phyloP scores from a whole-genome alignment of 305 asterid species.

The Salvia sclarea region DNA sequence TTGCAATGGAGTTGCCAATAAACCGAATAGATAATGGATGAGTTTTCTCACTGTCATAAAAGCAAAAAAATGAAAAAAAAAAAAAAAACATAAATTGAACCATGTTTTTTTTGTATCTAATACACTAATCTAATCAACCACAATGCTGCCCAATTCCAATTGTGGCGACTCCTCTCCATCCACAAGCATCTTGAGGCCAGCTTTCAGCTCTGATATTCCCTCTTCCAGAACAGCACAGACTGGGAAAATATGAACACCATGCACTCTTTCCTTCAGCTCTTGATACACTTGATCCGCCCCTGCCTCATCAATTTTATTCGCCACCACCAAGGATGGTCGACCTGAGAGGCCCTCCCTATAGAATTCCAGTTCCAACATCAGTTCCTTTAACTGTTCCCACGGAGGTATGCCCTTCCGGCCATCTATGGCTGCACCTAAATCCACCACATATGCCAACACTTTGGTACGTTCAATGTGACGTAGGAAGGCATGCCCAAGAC shows the following conservation, averaged over 20 bases:
- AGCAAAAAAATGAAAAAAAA: too few species aligned
- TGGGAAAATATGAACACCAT: conserved; percentile 63
- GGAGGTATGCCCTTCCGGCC: conserved; percentile 80
- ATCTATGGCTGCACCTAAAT: conserved; percentile 61
- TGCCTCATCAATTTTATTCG: conserved; percentile 78
- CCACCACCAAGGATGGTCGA: conserved; percentile 80
- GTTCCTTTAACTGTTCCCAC: conserved; percentile 81
- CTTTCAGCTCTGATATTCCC: conserved; percentile 70
- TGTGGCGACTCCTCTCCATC: conserved; percentile 46
- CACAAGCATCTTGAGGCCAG: conserved; percentile 72
- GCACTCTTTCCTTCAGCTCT: conserved; percentile 68
- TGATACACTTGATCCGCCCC: conserved; percentile 76
- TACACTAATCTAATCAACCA: conserved; percentile 41
- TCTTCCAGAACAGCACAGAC: conserved; percentile 89
- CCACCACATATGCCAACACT: conserved; percentile 84
- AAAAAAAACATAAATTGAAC: background rate
- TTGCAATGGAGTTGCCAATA: too few species aligned
- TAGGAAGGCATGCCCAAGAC: conserved; percentile 90
- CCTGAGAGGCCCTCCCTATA: conserved; percentile 67
- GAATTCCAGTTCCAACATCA: conserved; percentile 74
- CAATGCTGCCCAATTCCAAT: conserved; percentile 49
- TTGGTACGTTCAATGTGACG: conserved; percentile 89
- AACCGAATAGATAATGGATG: background rate
- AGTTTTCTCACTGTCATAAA: too few species aligned
- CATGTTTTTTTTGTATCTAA: background rate